phyloP scores from a whole-genome alignment of 2,329 filamentous ascomycete genomes.

The Neonectria neomacrospora region DNA sequence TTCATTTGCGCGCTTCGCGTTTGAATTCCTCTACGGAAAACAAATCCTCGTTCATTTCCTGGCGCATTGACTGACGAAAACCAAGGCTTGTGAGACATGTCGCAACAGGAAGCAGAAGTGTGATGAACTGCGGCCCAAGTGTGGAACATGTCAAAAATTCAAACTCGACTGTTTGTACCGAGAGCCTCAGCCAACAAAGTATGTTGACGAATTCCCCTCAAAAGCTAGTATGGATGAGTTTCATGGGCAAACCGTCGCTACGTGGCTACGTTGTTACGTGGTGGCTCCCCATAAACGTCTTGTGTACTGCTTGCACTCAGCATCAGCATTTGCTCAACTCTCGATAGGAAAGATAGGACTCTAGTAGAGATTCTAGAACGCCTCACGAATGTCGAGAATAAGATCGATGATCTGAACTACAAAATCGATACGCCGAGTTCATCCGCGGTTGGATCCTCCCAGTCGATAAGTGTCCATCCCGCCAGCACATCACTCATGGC shows the following conservation, averaged over 20 bases:
- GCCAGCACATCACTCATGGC: slow-evolving; percentile 35
- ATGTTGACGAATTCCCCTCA: slow-evolving; percentile 47
- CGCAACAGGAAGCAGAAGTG: slow-evolving; percentile 71
- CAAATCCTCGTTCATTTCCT: not conserved
- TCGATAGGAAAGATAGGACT: slow-evolving; percentile 69
- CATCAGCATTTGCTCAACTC: slow-evolving; percentile 29
- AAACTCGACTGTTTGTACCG: slow-evolving; percentile 69
- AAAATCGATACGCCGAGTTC: slow-evolving; percentile 33
- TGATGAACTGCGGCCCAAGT: slow-evolving; percentile 71
- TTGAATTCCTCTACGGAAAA: not conserved
- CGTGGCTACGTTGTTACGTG: not conserved
- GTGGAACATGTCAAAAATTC: slow-evolving; percentile 67
- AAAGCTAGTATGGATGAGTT: slow-evolving; percentile 17
- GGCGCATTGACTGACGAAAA: slow-evolving; percentile 23
- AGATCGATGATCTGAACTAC: slow-evolving; percentile 59
- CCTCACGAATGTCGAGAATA: slow-evolving; percentile 64
- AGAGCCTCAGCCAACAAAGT: slow-evolving; percentile 72
- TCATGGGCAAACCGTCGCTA: slow-evolving; percentile 16
- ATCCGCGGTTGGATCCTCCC: slow-evolving; percentile 34
- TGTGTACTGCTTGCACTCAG: slow-evolving; percentile 8
- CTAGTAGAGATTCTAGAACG: slow-evolving; percentile 69
- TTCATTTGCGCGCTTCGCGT: not conserved
- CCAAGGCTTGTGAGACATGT: slow-evolving; percentile 68
- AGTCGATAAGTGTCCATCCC: slow-evolving; percentile 35
- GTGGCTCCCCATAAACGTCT: slow-evolving; percentile 8